Evolutionary conservation across 139 green algal species (phyloP), one percentile per base, ranked within the genome.

Genomic region (Closterium sp.): DNA sequence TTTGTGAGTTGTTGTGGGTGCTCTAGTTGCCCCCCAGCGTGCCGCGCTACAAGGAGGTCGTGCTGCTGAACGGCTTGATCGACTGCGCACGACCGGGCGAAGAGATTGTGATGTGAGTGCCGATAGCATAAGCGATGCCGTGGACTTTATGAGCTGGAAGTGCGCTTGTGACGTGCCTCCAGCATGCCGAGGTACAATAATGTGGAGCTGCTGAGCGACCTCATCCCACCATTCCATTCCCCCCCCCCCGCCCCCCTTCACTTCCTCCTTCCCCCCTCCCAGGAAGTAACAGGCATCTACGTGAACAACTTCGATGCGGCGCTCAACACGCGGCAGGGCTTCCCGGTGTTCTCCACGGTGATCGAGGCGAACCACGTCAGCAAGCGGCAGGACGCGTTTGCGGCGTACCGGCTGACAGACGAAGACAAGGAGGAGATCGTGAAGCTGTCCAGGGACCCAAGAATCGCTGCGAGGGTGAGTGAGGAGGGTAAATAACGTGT

Each of bases 11-110:
- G 10, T 97, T 97, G 36, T 97, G 86, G 0, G 98, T 99, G 86
- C 97, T 96, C 30, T 96, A 98, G 2, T 98, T 98, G 10, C 97
- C 97, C n/a, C 21, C 25, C 28, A 88, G 25, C 28, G 28, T 87
- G 91, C 98, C 98, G 1, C 96, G 98, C 89, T 95, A 96, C 94
- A 99, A 99, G 95, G 97, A 99, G 92, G 96, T 99, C 30, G 96
- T 99, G 30, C 95, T 99, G 85, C 95, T 98, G 33, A 93, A 99
- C 92, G 98, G 99, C 95, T 96, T 99, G 43, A 99, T 99, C 76
- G 98, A 99, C 95, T 94, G 92, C 86, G 97, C 96, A 5, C 93
- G 97, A 6, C 98, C 98, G 0, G 98, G 98, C 3, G 98, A 99
- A 93, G 96, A 99, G 94, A 95, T 99, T 34, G 94, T 94, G 32